phyloP scores from a whole-genome alignment of 2,329 filamentous ascomycete species.

The Dryadomyces quercus-mongolicae region DNA sequence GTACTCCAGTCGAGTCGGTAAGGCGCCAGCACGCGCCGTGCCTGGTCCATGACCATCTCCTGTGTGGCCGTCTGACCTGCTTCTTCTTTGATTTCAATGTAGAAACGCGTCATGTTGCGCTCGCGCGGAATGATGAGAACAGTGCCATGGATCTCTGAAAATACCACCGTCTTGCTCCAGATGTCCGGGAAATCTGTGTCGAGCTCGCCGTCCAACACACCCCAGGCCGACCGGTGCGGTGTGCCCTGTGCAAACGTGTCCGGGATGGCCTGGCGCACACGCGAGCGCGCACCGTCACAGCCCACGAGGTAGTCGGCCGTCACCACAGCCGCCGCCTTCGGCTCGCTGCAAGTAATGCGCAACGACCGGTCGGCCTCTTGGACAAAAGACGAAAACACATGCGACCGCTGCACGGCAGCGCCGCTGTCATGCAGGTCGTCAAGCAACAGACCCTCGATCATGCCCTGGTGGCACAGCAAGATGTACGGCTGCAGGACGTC shows the following conservation, averaged over 20 bases:
- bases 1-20: constrained; percentile 44
- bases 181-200: constrained; percentile 64
- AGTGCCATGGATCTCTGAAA: constrained; percentile 52
- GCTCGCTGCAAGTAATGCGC: not conserved
- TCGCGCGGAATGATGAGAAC: constrained; percentile 63
- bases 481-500: constrained; percentile 43
- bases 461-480: constrained; percentile 56
- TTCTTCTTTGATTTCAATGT: constrained; percentile 39
- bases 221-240: constrained; percentile 39
- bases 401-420: constrained; percentile 49
- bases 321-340: not conserved
- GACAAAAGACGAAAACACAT: constrained; percentile 43
- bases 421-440: constrained; percentile 55
- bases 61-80: constrained; percentile 14
- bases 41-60: constrained; percentile 44
- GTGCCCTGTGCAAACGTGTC: not conserved
- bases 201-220: constrained; percentile 57
- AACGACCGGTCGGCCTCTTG: not conserved
- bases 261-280: constrained; percentile 51
- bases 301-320: constrained; percentile 52
- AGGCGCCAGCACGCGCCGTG: constrained; percentile 43
- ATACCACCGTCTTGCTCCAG: constrained; percentile 61
- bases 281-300: constrained; percentile 61
- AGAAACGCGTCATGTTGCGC: constrained; percentile 56
- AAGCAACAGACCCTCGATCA: constrained; percentile 59